A percentile compares a stretch with the other conserved stretches of the same genome.
These are phyloP conservation scores for Tetragonia tetragonoides DNA, from an alignment of 148 eudicot species.

Conservation along the genomic window DNA sequence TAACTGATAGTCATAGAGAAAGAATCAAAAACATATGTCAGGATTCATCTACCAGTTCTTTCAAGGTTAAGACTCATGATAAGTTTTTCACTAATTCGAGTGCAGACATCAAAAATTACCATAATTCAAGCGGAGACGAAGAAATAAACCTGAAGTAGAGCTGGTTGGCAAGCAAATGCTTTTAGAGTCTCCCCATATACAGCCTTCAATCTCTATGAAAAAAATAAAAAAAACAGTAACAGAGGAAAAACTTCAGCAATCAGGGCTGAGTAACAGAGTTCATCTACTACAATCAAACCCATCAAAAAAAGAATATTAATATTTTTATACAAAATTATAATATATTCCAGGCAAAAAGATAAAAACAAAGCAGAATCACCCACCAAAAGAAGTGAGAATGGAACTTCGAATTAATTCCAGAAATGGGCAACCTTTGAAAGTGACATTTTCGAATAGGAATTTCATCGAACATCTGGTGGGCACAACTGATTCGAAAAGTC, in stretches of 20 bases:
- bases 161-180: not conserved
- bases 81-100: too few relatives aligned
- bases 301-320: not conserved
- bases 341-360: not conserved
- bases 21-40: too few relatives aligned
- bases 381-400: not conserved
- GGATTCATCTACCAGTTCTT: too few relatives aligned
- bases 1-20: too few relatives aligned
- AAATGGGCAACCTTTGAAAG: not conserved
- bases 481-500: not conserved
- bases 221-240: not conserved
- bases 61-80: too few relatives aligned
- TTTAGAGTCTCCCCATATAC: not conserved
- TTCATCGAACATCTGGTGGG: constrained; percentile 22
- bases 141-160: constrained; percentile 4
- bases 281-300: not conserved
- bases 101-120: not conserved
- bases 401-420: constrained; percentile 14
- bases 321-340: not conserved
- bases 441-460: constrained; percentile 4
- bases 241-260: too few relatives aligned
- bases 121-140: not conserved
- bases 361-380: not conserved
- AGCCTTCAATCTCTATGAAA: not conserved
- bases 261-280: too few relatives aligned